Evolutionary conservation across 805 yeast genomes (phyloP).

Genomic region (Candida sithepensis): DNA sequence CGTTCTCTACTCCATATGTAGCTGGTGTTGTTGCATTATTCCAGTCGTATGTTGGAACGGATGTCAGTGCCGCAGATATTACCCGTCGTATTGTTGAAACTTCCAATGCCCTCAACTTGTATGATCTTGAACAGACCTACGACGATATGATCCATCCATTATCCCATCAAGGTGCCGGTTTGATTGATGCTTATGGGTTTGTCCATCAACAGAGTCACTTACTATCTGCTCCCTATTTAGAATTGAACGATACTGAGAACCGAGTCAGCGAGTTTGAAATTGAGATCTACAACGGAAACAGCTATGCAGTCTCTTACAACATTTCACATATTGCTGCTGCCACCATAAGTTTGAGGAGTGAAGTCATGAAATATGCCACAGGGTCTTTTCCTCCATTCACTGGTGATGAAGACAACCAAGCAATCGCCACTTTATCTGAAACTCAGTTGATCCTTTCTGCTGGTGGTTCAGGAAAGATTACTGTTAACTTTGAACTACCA

Average conservation of each 20-base stretch:
- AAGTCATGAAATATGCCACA: too few species aligned
- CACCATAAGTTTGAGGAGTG: too few species aligned
- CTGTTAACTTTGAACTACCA: conserved; percentile 7
- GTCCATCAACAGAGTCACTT: conserved; percentile 11
- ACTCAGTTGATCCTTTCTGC: conserved; percentile 3
- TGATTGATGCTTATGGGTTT: conserved; percentile 13
- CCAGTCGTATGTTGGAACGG: too few species aligned
- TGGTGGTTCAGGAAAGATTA: conserved; percentile 6
- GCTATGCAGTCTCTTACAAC: conserved; percentile 5
- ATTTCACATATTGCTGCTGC: conserved; percentile 3
- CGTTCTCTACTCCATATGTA: too few species aligned
- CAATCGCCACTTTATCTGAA: conserved; percentile 6
- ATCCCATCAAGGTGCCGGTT: conserved; percentile 19
- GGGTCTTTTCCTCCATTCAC: conserved; percentile 9
- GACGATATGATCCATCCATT: conserved; percentile 9
- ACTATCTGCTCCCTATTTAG: conserved; percentile 6
- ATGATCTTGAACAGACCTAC: too few species aligned
- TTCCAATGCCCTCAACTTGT: not conserved
- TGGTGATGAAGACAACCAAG: conserved; percentile 8
- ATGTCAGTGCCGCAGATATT: too few species aligned
- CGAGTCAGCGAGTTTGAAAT: conserved; percentile 9
- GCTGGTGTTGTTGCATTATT: too few species aligned
- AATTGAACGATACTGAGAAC: conserved; percentile 12
- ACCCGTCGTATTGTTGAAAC: conserved; percentile 1
- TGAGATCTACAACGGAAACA: conserved; percentile 11